Base-by-base conservation (phyloP, 1,139 yeast genomes). In the Yamadazyma sp. region DNA sequence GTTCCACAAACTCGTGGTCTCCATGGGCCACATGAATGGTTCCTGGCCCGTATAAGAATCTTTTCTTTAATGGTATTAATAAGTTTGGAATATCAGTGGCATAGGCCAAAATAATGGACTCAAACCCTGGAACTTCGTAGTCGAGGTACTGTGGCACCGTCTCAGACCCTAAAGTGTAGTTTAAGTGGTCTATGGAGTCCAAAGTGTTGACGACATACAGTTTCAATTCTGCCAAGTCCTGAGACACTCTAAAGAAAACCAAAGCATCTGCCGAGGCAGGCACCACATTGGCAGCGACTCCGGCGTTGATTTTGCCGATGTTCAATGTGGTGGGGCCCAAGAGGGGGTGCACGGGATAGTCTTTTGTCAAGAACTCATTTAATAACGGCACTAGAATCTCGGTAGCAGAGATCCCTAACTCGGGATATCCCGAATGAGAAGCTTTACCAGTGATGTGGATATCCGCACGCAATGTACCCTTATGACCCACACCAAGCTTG, bases 41-140 rank as follows among this genome's bases (percentile, higher is more conserved):
- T 1, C 89, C 90, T 1, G 89, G 86, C 0, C 89, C 90, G 50
- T 80, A 83, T 23, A 82, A 60, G 50, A 77, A 81, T 46, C 79
- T 61, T 38, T 59, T 64, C 11, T 62, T 56, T 17, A 61, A 46
- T n/a, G 61, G 59, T 3, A 66, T 63, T 2, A 52, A 44, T 39
- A 81, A 56, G 45, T 76, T 70, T 3, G 87, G 86, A 37, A 82
- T 70, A 51, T 83, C 90, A 0, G 90, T 83, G 23, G 77, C 70
- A 52, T 81, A 82, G 1, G 84, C 77, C 44, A 79, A 68, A 11
- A 71, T 64, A 26, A 74, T 67, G 3, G 70, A 60, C 3, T 81
- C 86, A 51, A 82, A 82, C 0, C 86, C 88, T 8, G 81, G 78
- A 4, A 82, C 80, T 11, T 80, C 67, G 51, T 63, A 74, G 52